Conservation (phyloP, 2,329 filamentous ascomycete species). For the Cercospora zeina region DNA sequence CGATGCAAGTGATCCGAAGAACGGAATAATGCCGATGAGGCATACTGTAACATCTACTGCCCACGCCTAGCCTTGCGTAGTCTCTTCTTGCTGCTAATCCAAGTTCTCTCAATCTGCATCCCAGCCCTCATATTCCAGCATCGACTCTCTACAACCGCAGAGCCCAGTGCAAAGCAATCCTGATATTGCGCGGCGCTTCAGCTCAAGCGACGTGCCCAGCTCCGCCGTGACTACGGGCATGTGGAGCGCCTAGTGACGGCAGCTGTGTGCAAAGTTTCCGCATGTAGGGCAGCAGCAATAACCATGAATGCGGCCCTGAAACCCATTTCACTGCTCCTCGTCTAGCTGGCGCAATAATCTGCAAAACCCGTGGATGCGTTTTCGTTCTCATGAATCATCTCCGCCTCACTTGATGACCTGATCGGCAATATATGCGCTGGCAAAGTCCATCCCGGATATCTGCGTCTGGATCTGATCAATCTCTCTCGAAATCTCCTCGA, state of each 20-base stretch:
- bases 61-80: neutral
- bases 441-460: slow-evolving; percentile 43
- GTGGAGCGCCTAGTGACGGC: neutral
- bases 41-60: neutral
- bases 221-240: neutral
- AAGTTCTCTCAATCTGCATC: neutral
- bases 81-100: neutral
- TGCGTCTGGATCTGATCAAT: slow-evolving; percentile 56
- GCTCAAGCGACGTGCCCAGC: neutral
- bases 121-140: neutral
- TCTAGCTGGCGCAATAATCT: neutral
- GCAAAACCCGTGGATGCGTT: neutral
- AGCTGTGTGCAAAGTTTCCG: neutral
- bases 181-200: neutral
- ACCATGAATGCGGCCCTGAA: neutral
- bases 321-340: neutral
- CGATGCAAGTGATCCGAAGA: too few relatives aligned
- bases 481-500: slow-evolving; percentile 78
- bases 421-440: slow-evolving; percentile 37
- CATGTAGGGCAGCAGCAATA: neutral
- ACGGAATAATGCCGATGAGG: too few relatives aligned
- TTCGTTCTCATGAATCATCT: neutral
- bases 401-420: slow-evolving; percentile 34
- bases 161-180: neutral
- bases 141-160: neutral